Evolutionary conservation across 1,284 basidiomycete genomes (phyloP).

Genomic region (Puccinia hordei): DNA sequence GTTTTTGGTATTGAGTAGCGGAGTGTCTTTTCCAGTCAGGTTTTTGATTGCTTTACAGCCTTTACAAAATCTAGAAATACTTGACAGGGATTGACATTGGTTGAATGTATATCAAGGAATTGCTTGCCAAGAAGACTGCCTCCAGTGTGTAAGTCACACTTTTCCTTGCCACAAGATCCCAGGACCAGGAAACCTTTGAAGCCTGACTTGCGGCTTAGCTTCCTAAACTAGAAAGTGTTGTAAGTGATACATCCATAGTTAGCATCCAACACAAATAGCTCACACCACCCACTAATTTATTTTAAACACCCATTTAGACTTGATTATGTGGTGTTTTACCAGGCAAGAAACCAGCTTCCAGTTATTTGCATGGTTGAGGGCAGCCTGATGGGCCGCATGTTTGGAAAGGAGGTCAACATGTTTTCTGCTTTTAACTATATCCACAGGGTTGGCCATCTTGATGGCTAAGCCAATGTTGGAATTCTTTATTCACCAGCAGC

Average conservation of each 20-base stretch:
- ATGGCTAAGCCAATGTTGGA: too few species aligned
- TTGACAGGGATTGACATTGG: background rate
- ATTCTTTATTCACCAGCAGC: too few species aligned
- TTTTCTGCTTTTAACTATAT: too few species aligned
- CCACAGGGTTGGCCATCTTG: too few species aligned
- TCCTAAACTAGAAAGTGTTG: background rate
- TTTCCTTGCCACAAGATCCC: background rate
- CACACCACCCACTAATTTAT: background rate
- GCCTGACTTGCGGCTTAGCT: background rate
- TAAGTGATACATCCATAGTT: too few species aligned
- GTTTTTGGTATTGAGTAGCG: background rate
- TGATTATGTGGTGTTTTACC: too few species aligned
- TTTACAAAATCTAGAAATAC: background rate
- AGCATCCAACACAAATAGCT: background rate
- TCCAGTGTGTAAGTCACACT: background rate
- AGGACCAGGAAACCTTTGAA: background rate
- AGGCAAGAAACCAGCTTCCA: too few species aligned
- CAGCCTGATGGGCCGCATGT: too few species aligned
- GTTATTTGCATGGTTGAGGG: too few species aligned
- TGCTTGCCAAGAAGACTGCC: background rate
- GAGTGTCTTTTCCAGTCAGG: background rate
- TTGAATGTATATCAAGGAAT: background rate
- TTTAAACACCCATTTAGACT: too few species aligned
- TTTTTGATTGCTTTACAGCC: background rate
- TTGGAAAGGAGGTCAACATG: too few species aligned